Evolutionary conservation across 495 filamentous ascomycete genomes (phyloP).

Genomic region (Neurospora sp.): DNA sequence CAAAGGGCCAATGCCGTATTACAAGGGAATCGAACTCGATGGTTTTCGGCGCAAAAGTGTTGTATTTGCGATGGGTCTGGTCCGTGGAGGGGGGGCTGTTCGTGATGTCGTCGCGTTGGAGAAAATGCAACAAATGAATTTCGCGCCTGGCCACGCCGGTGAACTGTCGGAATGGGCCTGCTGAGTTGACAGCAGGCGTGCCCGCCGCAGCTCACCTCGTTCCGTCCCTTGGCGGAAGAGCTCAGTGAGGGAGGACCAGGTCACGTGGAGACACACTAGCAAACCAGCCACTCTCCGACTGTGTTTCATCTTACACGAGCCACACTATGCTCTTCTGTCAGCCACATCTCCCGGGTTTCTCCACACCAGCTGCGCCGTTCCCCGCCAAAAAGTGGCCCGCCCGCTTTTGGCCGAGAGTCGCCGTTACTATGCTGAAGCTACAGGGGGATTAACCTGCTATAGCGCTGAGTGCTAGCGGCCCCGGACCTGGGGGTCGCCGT

Average conservation of each 20-base stretch:
- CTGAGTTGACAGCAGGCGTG: not conserved
- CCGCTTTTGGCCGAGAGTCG: not conserved
- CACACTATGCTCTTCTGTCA: not conserved
- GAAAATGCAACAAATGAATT: constrained; percentile 13
- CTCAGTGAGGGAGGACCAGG: not conserved
- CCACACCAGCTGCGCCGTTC: not conserved
- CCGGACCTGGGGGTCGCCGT: not conserved
- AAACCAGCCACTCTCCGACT: not conserved
- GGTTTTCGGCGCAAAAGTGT: constrained; percentile 9
- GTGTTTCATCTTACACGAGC: not conserved
- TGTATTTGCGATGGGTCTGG: constrained; percentile 9
- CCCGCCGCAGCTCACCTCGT: not conserved
- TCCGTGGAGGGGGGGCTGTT: constrained; percentile 10
- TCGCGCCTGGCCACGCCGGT: constrained; percentile 17
- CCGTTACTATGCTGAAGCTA: not conserved
- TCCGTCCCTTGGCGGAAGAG: not conserved
- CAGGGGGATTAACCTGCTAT: not conserved
- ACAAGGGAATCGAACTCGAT: constrained; percentile 3
- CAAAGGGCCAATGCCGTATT: not conserved
- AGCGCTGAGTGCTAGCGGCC: not conserved
- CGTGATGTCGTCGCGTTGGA: constrained; percentile 26
- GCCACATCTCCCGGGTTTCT: not conserved
- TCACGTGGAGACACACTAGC: not conserved
- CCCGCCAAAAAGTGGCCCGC: not conserved
- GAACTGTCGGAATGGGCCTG: constrained; percentile 1